Base-by-base conservation (phyloP, 176 grass and related monocot genomes). In the Poa pratensis region DNA sequence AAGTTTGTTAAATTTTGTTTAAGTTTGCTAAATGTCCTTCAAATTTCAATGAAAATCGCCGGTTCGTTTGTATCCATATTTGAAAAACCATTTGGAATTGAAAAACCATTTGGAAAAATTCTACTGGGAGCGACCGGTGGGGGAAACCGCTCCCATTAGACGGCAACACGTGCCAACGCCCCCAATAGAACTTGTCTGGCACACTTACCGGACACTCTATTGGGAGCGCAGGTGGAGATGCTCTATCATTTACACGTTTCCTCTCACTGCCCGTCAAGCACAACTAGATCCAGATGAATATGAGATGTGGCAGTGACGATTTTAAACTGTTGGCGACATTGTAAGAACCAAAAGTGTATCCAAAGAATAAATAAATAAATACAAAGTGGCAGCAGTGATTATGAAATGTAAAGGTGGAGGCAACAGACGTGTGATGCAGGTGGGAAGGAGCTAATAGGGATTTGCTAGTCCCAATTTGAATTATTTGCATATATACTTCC, bases 401-500 rank as follows among this genome's bases (percentile, higher is more conserved):
- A 51, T 74, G 71, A 74, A 74, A 74, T 74, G 71, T 28, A 24
- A 50, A 51, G 71, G 71, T 17, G 19, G 15, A 74, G 43, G 71
- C 69, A 73, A 50, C 43, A 50, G 43, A 73, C 7, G 23, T 28
- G 43, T 4, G 7, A 73, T 50, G 70, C 42, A 50, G 43, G 43
- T 18, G 45, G 19, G 22, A 73, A 73, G 23, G 43, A 42, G 23
- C 14, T 9, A 65, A 64, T 28, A 12, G 26, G 3, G 61, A 30
- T 65, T 28, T 65, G 0, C 14, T 30, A 17, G 27, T 14, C 6
- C 62, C n/a, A 62, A 11, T 62, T 62, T 27, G 24, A 62, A 48
- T 48, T 72, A 5, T 48, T 73, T 73, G 42, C 42, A 49, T 49
- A 26, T 23, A 43, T 16, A 73, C 48, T 73, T 73, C 22, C 13